Conservation (phyloP, 345 rosid genomes). For the Arabis alpina region DNA sequence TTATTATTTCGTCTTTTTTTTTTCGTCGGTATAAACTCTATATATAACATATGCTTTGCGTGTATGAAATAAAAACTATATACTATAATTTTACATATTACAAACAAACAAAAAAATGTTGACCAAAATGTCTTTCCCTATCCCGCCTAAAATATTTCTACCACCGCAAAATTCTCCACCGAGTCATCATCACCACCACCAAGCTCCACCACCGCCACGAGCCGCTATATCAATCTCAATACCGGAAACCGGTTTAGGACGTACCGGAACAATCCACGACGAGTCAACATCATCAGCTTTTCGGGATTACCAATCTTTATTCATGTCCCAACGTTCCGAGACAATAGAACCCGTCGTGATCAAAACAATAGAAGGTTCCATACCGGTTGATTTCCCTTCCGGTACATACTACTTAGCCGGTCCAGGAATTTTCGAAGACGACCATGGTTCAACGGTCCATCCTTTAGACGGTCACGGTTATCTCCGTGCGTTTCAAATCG, state of each 20-base stretch:
- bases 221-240: slow-evolving; percentile 59
- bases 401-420: slow-evolving; percentile 89
- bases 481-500: slow-evolving; percentile 67
- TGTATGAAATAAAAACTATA: slow-evolving; percentile 36
- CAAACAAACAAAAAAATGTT: slow-evolving; percentile 45
- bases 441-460: slow-evolving; percentile 90
- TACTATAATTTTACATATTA: slow-evolving; percentile 27
- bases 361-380: slow-evolving; percentile 54
- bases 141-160: slow-evolving; percentile 47
- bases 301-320: slow-evolving; percentile 86
- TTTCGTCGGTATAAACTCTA: slow-evolving; percentile 25
- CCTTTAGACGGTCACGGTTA: slow-evolving; percentile 95
- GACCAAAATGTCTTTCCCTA: slow-evolving; percentile 41
- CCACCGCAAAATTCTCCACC: slow-evolving; percentile 42
- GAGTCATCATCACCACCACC: slow-evolving; percentile 45
- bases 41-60: slow-evolving; percentile 39
- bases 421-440: slow-evolving; percentile 84
- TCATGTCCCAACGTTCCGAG: slow-evolving; percentile 75
- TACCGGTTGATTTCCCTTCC: slow-evolving; percentile 73
- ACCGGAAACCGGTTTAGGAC: slow-evolving; percentile 41
- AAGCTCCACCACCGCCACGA: slow-evolving; percentile 38
- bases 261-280: not conserved
- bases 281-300: slow-evolving; percentile 63
- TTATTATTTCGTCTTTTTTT: no score
- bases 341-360: slow-evolving; percentile 56